Conservation (phyloP, 805 yeast genomes). For the Ogataea trehaloabstinens region DNA sequence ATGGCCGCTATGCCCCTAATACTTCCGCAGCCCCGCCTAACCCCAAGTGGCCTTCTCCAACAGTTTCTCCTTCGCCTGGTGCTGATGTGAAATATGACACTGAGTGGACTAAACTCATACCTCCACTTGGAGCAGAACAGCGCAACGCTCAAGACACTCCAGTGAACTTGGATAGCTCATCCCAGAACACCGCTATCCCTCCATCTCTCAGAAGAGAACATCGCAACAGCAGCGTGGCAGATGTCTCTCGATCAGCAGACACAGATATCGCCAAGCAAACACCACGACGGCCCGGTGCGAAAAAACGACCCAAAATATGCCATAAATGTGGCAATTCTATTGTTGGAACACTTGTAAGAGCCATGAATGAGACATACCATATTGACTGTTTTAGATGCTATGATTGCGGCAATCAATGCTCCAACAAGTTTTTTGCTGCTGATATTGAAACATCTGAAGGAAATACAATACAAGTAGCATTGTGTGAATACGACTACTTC, state of each 20-base stretch:
- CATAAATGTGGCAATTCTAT: constrained; percentile 52
- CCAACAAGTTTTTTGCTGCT: constrained; percentile 84
- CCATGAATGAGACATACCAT: constrained; percentile 76
- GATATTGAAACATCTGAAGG: constrained; percentile 40
- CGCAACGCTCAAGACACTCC: too few species aligned
- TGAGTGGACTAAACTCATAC: constrained; percentile 1
- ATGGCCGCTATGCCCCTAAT: background rate
- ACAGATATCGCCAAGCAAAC: background rate
- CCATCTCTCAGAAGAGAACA: background rate
- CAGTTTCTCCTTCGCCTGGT: background rate
- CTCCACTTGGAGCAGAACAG: background rate
- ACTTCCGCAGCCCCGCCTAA: background rate
- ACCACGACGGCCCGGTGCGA: constrained; percentile 4
- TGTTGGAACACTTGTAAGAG: constrained; percentile 80
- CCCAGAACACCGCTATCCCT: background rate
- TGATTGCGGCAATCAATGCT: constrained; percentile 80
- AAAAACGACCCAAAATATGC: constrained; percentile 40
- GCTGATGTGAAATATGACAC: background rate
- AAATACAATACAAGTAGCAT: constrained; percentile 46
- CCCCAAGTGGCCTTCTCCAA: background rate
- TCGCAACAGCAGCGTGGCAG: constrained; percentile 1
- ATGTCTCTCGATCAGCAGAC: background rate
- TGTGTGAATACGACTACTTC: constrained; percentile 94
- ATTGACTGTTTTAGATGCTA: constrained; percentile 84
- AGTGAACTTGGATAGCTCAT: background rate